These are phyloP conservation scores for Colletotrichum echinochloae DNA, from an alignment of 2,329 filamentous ascomycete species.

Conservation along the genomic window DNA sequence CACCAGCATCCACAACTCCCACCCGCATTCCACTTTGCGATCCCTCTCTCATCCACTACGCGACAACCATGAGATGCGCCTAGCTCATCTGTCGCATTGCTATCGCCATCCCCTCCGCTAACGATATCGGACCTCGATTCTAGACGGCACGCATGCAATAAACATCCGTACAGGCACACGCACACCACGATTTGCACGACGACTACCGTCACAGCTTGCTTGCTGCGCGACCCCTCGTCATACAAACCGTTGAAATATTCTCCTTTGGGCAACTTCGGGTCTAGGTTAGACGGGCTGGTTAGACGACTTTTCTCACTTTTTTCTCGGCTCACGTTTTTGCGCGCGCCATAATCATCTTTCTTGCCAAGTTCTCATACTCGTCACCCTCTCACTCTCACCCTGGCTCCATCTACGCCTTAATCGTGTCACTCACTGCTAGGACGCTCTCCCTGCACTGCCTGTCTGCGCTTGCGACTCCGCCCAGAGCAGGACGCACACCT, in stretches of 20 bases:
- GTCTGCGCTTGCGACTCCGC: conserved; percentile 11
- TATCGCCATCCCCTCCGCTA: conserved; percentile 42
- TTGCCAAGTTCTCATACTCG: conserved; percentile 22
- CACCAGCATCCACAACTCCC: conserved; percentile 7
- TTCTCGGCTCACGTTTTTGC: conserved; percentile 35
- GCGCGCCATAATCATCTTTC: conserved; percentile 40
- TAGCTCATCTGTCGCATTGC: conserved; percentile 45
- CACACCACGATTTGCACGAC: conserved; percentile 11
- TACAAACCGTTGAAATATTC: conserved; percentile 43
- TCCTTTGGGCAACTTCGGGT: conserved; percentile 46
- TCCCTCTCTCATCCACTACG: conserved; percentile 24
- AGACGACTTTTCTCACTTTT: conserved; percentile 47
- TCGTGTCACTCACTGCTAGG: conserved; percentile 7
- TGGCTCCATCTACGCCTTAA: conserved; percentile 7
- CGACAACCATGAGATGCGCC: conserved; percentile 51
- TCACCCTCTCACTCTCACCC: conserved; percentile 1
- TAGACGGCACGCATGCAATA: conserved; percentile 31
- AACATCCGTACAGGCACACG: conserved; percentile 24
- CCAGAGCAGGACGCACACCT: conserved; percentile 2
- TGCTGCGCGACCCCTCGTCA: conserved; percentile 34
- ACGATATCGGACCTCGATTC: conserved; percentile 32
- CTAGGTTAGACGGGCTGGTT: conserved; percentile 56
- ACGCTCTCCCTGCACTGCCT: conserved; percentile 1
- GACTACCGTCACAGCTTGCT: conserved; percentile 24
- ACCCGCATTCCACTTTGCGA: conserved; percentile 34